Base-by-base conservation (phyloP, 2,329 filamentous ascomycete species). In the Hypocreales sp. region DNA sequence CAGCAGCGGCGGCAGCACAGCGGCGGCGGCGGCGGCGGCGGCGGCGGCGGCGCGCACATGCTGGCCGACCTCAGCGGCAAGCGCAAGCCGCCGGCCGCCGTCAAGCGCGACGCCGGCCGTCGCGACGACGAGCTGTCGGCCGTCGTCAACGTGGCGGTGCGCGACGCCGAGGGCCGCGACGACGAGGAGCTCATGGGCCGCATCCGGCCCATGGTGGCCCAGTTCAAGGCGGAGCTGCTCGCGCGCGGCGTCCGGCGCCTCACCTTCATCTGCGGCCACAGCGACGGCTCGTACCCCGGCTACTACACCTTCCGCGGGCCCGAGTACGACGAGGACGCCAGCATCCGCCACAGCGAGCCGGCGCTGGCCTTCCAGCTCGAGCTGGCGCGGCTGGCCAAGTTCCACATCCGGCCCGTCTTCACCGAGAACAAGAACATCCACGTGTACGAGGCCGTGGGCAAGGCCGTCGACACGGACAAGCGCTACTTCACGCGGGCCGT, bases 401-500 rank as follows among this genome's bases (percentile, higher is more conserved):
- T 98, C 72, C 77, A 84, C 61, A 92, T 95, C 59, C 92, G 86
- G 62, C 87, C 90, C 3, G 84, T 98, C 27, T 98, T 98, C 60
- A 95, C 90, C 0, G 86, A 95, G 58, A 98, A 98, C 66, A 80
- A 92, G 49, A 95, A 92, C 58, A 94, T 98, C 39, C 90, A 98
- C 63, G 86, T 98, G 33, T 98, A 95, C 58, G 86, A 95, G 64
- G 90, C 82, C 40, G 64, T 92, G 44, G 90, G 90, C 48, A 98
- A 94, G 65, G 80, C 80, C 26, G 79, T 86, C 21, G 86, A 94
- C 50, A 86, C 81, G 31, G 90, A 98, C 58, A 94, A 94, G 72
- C 79, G 90, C 41, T 98, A 95, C 70, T 98, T 98, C 54, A 90
- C 90, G 27, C 83, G 90, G 53, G 87, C 87, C 33, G 82, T 94